Conservation (phyloP, 305 asterid genomes). For the Fraxinus baroniana region DNA sequence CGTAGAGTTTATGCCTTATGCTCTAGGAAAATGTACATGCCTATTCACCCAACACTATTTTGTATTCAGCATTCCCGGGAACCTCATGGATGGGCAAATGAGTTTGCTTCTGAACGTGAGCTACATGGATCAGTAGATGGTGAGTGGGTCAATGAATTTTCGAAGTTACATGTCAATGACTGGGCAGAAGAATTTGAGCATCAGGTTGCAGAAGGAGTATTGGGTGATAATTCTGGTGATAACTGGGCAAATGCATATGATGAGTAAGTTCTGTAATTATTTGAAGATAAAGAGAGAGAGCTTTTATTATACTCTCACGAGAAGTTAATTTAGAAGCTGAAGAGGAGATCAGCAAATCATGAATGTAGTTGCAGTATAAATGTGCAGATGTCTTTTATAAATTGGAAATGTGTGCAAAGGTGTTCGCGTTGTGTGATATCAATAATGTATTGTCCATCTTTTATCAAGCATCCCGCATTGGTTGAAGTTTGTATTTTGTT, state of each 20-base stretch:
- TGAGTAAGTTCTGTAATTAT: slow-evolving; percentile 62
- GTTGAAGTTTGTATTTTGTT: neutral
- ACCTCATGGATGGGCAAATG: slow-evolving; percentile 85
- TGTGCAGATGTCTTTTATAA: neutral
- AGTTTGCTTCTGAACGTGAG: slow-evolving; percentile 70
- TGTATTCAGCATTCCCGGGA: slow-evolving; percentile 70
- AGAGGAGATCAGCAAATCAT: neutral
- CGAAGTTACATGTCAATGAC: slow-evolving; percentile 82
- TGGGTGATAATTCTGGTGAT: slow-evolving; percentile 80
- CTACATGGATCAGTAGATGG: slow-evolving; percentile 56
- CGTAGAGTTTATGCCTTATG: slow-evolving; percentile 2
- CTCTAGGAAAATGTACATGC: neutral
- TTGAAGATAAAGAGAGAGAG: slow-evolving; percentile 3
- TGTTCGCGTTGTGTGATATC: neutral
- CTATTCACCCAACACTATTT: neutral
- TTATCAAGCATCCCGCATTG: neutral
- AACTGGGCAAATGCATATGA: slow-evolving; percentile 94
- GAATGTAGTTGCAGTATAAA: neutral
- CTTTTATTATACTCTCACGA: slow-evolving; percentile 1
- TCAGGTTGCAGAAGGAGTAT: slow-evolving; percentile 81
- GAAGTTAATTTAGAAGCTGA: neutral
- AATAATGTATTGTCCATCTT: neutral
- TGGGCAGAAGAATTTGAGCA: slow-evolving; percentile 97
- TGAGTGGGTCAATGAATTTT: slow-evolving; percentile 93
- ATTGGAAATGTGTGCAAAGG: neutral